Conservation (phyloP, 202 grass and related monocot genomes). For the Carex sylvatica region DNA sequence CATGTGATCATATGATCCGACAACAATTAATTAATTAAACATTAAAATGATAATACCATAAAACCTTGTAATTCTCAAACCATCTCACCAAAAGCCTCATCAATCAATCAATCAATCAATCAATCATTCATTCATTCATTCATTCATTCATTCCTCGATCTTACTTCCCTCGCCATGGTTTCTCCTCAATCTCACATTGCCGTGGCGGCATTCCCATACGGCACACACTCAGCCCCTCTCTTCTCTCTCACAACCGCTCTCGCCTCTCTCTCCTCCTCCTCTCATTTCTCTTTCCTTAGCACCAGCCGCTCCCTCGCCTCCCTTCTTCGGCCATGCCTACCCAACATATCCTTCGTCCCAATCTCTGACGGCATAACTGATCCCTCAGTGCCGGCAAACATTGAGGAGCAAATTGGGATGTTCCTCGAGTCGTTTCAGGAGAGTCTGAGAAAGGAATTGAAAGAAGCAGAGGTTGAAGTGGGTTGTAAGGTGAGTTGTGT, state of each 20-base stretch:
- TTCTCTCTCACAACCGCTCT: conserved; percentile 46
- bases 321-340: neutral
- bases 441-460: conserved; percentile 34
- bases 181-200: conserved; percentile 43
- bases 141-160: too few relatives aligned
- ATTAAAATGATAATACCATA: too few relatives aligned
- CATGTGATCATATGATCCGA: too few relatives aligned
- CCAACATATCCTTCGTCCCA: conserved; percentile 35
- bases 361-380: conserved; percentile 21
- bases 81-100: too few relatives aligned
- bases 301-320: conserved; percentile 44
- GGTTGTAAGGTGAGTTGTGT: conserved; percentile 46
- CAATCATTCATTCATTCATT: too few relatives aligned
- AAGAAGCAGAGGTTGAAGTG: conserved; percentile 20
- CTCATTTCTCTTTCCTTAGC: conserved; percentile 30
- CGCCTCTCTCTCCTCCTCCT: conserved; percentile 31
- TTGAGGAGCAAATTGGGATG: conserved; percentile 32
- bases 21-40: too few relatives aligned
- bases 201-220: conserved; percentile 44
- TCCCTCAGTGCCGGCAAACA: neutral
- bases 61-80: too few relatives aligned
- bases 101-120: too few relatives aligned
- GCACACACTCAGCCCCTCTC: conserved; percentile 46
- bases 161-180: too few relatives aligned
- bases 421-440: conserved; percentile 42